phyloP scores from a whole-genome alignment of 257 asterid species.

The Dorcoceras hygrometricum region DNA sequence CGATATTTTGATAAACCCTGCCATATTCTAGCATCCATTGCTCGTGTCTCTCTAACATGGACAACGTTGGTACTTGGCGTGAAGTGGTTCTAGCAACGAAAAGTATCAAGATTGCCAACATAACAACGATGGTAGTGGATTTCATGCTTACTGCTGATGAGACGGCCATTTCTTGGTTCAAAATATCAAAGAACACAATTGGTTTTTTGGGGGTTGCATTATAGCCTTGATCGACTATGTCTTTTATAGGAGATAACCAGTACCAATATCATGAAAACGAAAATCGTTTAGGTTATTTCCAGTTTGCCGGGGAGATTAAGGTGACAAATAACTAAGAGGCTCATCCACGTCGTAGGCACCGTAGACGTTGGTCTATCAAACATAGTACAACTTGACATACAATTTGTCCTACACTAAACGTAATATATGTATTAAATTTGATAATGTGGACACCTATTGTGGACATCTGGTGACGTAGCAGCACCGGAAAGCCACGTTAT shows the following conservation, averaged over 20 bases:
- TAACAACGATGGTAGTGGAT: conserved; percentile 5
- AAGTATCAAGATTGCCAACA: conserved; percentile 15
- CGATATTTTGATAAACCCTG: conserved; percentile 3
- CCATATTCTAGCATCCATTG: conserved; percentile 21
- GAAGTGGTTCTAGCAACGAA: conserved; percentile 17
- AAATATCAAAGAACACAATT: not conserved
- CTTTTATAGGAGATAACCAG: not conserved
- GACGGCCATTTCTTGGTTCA: conserved; percentile 5
- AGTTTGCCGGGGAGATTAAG: conserved; percentile 29
- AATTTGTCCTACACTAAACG: not conserved
- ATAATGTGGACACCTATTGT: too few relatives aligned
- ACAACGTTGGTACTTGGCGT: conserved; percentile 8
- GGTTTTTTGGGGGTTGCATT: not conserved
- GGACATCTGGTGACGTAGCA: too few relatives aligned
- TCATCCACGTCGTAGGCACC: not conserved
- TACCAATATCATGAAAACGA: too few relatives aligned
- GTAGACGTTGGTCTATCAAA: not conserved
- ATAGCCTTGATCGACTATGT: not conserved
- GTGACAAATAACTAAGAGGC: not conserved
- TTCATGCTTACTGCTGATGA: conserved; percentile 1
- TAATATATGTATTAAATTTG: too few relatives aligned
- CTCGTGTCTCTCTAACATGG: conserved; percentile 30
- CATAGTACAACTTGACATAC: not conserved
- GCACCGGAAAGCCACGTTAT: too few relatives aligned
- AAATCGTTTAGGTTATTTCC: conserved; percentile 1